Percentiles rank a stretch among this genome's conserved stretches.
Evolutionary conservation across 495 filamentous ascomycete species (phyloP).

Genomic region (Penicillium herquei): DNA sequence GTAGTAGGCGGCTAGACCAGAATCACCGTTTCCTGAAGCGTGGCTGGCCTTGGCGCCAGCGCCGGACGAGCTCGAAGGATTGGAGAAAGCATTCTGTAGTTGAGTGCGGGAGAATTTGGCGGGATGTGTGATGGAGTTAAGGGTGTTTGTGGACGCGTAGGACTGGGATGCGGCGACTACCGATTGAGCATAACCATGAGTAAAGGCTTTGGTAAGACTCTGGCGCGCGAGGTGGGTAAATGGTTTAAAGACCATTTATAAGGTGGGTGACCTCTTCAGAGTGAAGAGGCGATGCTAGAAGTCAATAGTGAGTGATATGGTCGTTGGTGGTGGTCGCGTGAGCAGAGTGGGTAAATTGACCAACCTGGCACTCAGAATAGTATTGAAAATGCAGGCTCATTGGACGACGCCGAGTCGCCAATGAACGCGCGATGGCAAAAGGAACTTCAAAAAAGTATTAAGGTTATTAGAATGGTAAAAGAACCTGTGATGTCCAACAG

Average conservation of each 20-base stretch:
- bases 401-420: slow-evolving; percentile 56
- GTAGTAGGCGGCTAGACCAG: slow-evolving; percentile 79
- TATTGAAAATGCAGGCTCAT: slow-evolving; percentile 61
- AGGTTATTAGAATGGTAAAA: not conserved
- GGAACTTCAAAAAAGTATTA: slow-evolving; percentile 5
- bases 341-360: slow-evolving; percentile 4
- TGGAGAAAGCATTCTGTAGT: slow-evolving; percentile 72
- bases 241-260: slow-evolving; percentile 81
- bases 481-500: slow-evolving; percentile 1
- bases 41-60: slow-evolving; percentile 48
- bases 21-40: slow-evolving; percentile 45
- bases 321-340: not conserved
- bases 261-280: slow-evolving; percentile 51
- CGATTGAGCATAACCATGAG: slow-evolving; percentile 95
- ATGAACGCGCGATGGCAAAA: slow-evolving; percentile 53
- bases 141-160: slow-evolving; percentile 70
- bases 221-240: slow-evolving; percentile 93
- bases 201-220: slow-evolving; percentile 92
- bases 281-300: slow-evolving; percentile 47
- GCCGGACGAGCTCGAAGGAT: slow-evolving; percentile 47
- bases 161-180: slow-evolving; percentile 93
- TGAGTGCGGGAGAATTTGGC: slow-evolving; percentile 62
- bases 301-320: not conserved
- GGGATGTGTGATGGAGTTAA: slow-evolving; percentile 52
- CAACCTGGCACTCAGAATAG: slow-evolving; percentile 50